Base-by-base conservation (phyloP, 148 eudicot genomes). In the Rhododendron ferrugineum region DNA sequence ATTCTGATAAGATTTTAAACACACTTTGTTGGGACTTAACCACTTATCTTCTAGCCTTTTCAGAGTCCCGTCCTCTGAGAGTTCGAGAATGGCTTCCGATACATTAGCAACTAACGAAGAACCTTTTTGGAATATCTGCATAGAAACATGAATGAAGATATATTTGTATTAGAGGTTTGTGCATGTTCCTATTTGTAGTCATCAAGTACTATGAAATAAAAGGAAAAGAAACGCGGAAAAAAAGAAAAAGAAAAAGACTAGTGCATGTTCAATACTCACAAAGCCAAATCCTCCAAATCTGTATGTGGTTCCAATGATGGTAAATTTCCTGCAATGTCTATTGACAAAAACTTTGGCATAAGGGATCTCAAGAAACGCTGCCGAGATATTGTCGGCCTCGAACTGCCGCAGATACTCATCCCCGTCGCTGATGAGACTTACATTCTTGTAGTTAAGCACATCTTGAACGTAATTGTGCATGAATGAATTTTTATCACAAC, bases 261-360 rank as follows among this genome's bases (percentile, higher is more conserved):
- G 47, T 15, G 60, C 44, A 40, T 40, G 44, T 56, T 11, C 2
- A 56, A 14, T 54, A 78, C 88, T 82, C 56, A 86, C 88, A 76
- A 86, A 86, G 62, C 85, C 89, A 13, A 91, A 81, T 82, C 92
- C 92, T 42, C 90, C 92, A 72, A 80, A 91, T 85, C 88, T 40
- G 15, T 88, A 81, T 20, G 62, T 9, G 10, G 90, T 82, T 37
- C 66, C 86, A 34, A 73, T 37, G 82, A 85, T 32, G 6, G 86
- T 78, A 79, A 88, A 89, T 14, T 79, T 56, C 20, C 60, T 40
- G 87, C 91, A 89, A 72, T 88, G 84, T 15, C 47, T 11, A 1
- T n/a, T 77, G 70, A 73, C n/a, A 58, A 91, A 85, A 58, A 86
- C 68, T 58, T 84, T 76, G 1, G 89, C 92, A 50, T 88, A 88